Conservation (phyloP, 164 flowering plant species). For the Akebia trifoliata region DNA sequence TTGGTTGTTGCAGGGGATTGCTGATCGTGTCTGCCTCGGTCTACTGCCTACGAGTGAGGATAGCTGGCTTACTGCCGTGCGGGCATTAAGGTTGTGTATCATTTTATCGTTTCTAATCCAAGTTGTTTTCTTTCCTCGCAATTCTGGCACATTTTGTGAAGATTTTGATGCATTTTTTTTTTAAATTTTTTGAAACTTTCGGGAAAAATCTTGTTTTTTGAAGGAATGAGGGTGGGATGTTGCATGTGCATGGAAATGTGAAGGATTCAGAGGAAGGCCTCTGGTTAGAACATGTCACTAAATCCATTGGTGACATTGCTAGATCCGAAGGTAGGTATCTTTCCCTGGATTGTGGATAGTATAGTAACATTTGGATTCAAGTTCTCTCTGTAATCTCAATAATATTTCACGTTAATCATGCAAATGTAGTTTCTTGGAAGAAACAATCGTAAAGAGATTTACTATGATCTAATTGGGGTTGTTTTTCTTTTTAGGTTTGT, state of each 20-base stretch:
- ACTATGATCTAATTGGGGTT: background rate
- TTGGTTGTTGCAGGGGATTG: slow-evolving; percentile 60
- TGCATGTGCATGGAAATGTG: slow-evolving; percentile 86
- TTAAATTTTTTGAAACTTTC: background rate
- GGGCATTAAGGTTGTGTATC: slow-evolving; percentile 68
- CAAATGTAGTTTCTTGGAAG: background rate
- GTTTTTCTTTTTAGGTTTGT: slow-evolving; percentile 37
- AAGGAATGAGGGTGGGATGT: slow-evolving; percentile 75
- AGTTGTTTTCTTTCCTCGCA: background rate
- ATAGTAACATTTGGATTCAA: background rate
- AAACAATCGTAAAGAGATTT: background rate
- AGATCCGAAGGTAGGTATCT: slow-evolving; percentile 60
- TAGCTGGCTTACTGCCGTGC: slow-evolving; percentile 91
- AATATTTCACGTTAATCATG: background rate
- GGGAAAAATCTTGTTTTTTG: background rate
- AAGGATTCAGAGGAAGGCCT: slow-evolving; percentile 72
- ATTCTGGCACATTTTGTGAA: background rate
- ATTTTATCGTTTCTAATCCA: background rate
- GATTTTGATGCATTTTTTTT: background rate
- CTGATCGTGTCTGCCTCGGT: slow-evolving; percentile 90
- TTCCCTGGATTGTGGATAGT: background rate
- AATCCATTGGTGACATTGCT: slow-evolving; percentile 55
- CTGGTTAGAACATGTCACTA: slow-evolving; percentile 57
- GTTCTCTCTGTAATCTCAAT: background rate
- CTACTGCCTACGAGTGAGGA: slow-evolving; percentile 86